phyloP scores from a whole-genome alignment of 1,139 yeast species.

The Pichia sp. region DNA sequence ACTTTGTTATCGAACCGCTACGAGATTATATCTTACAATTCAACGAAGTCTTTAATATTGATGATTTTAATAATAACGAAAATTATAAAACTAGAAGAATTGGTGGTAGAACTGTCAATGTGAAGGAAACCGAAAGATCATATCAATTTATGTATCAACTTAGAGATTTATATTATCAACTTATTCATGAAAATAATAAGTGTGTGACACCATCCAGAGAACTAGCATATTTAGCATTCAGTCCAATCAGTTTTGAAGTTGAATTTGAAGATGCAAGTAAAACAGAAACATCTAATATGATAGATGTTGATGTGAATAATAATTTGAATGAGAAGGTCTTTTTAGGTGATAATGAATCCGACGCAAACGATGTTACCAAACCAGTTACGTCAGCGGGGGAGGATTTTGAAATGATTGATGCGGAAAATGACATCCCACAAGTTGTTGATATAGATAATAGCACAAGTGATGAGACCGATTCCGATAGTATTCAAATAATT shows the following conservation, averaged over 20 bases:
- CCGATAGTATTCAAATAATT: not conserved
- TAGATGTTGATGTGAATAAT: not conserved
- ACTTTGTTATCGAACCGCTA: conserved; percentile 77
- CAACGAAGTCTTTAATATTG: conserved; percentile 28
- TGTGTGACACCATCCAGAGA: conserved; percentile 80
- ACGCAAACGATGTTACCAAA: not conserved
- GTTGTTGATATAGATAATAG: not conserved
- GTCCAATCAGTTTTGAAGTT: conserved; percentile 65
- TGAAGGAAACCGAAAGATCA: conserved; percentile 68
- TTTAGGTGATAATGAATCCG: not conserved
- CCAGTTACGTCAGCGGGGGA: conserved; percentile 3
- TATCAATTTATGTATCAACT: conserved; percentile 73
- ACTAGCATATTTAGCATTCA: conserved; percentile 80
- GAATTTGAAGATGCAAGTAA: conserved; percentile 36
- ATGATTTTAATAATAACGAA: conserved; percentile 28
- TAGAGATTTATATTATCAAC: conserved; percentile 57
- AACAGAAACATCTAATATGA: not conserved
- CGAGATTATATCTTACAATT: conserved; percentile 60
- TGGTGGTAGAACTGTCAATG: conserved; percentile 79
- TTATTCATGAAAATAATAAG: conserved; percentile 56
- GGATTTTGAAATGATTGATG: not conserved
- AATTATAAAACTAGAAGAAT: conserved; percentile 47
- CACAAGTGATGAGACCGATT: not conserved
- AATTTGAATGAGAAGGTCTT: not conserved
- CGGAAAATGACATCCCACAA: not conserved